Evolutionary conservation across 495 filamentous ascomycete genomes (phyloP), one percentile per base, ranked within the genome.

Genomic region (Annulohypoxylon maeteangense): DNA sequence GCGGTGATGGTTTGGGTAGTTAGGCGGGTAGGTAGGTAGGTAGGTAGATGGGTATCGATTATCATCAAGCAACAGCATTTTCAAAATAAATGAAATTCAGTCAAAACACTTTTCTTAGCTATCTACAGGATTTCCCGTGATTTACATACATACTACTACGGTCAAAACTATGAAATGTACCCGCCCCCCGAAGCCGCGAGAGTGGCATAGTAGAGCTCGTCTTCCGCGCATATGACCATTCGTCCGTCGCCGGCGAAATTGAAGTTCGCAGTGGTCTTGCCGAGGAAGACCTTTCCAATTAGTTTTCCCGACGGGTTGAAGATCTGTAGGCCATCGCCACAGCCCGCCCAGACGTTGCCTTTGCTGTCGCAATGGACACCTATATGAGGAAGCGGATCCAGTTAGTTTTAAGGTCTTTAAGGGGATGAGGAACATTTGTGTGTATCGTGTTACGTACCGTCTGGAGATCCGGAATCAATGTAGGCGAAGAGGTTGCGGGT

Each of bases 261-360:
- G 77, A 89, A 88, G 75, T 88, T 88, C 32, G 84, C 85, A 2
- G 80, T 76, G 0, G 72, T 75, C 48, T 62, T 68, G 11, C 83
- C 83, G 3, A 81, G 66, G 34, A 83, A 82, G 23, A 90, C 87
- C 76, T 87, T 89, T 16, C 88, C 89, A 4, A 91, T 74, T 2
- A 90, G 79, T 4, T 80, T 84, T 14, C 88, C 88, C 0, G 83
- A 84, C 3, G 84, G 78, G 54, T 84, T 87, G 81, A 81, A 91
- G 4, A 91, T 85, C 50, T 89, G 83, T n/a, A 90, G 81, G 23
- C 89, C 88, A 66, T 89, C 88, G 2, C 86, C 87, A 47, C 83
- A 86, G 3, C 85, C 88, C 22, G 82, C 79, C 66, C 89, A 91
- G 4, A 91, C 84, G 65, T 90, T 88, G 0, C 88, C 88, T 8